Evolutionary conservation across 371 early-diverging fungal species (phyloP).

Genomic region (Mucor indicus): DNA sequence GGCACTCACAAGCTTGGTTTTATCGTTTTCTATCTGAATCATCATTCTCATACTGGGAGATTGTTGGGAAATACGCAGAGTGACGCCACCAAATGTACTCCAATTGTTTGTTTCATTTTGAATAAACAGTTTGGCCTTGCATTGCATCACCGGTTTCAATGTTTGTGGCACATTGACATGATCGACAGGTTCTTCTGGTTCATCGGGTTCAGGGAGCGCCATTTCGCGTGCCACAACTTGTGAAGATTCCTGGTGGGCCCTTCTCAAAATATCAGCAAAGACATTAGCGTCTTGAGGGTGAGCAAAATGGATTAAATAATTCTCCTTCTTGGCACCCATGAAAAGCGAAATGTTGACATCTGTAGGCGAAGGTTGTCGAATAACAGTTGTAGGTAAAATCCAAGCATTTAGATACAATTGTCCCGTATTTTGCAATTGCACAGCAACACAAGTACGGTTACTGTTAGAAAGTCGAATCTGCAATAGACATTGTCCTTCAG

Average conservation of each 20-base stretch:
- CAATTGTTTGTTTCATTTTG: constrained; percentile 44
- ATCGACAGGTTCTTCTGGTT: constrained; percentile 20
- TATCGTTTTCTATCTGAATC: constrained; percentile 47
- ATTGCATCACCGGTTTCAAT: constrained; percentile 37
- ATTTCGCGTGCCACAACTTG: not conserved
- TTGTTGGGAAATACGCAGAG: constrained; percentile 38
- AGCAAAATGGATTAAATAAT: constrained; percentile 41
- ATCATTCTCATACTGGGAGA: constrained; percentile 39
- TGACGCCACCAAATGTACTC: constrained; percentile 37
- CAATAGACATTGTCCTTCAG: constrained; percentile 32
- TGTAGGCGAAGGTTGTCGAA: constrained; percentile 30
- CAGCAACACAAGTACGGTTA: constrained; percentile 35
- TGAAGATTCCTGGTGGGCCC: constrained; percentile 19
- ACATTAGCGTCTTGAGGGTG: constrained; percentile 31
- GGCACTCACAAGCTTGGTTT: constrained; percentile 36
- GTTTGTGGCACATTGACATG: constrained; percentile 40
- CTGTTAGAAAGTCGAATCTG: constrained; percentile 33
- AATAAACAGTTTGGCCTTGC: constrained; percentile 38
- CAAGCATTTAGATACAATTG: constrained; percentile 47
- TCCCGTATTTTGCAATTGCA: constrained; percentile 27
- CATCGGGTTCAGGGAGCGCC: constrained; percentile 2
- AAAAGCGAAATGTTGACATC: constrained; percentile 39
- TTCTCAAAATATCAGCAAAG: constrained; percentile 19
- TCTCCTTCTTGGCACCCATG: constrained; percentile 36
- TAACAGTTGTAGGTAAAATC: constrained; percentile 34